Conservation (phyloP, 495 filamentous ascomycete species). For the Cenococcum geophilum region DNA sequence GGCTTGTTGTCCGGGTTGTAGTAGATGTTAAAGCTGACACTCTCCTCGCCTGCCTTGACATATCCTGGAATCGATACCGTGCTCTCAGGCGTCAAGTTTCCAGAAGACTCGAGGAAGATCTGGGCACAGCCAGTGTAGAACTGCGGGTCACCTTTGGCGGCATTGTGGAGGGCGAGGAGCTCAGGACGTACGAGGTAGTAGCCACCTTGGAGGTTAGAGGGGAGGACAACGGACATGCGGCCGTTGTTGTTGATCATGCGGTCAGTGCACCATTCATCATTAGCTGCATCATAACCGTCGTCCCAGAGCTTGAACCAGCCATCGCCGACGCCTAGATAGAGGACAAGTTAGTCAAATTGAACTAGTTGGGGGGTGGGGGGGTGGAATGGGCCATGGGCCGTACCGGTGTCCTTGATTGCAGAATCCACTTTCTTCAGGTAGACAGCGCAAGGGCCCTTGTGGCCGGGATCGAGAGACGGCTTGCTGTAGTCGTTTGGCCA, state of each 20-base stretch:
- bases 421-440: slow-evolving; percentile 57
- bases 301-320: slow-evolving; percentile 82
- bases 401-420: slow-evolving; percentile 31
- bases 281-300: slow-evolving; percentile 52
- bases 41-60: slow-evolving; percentile 46
- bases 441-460: slow-evolving; percentile 65
- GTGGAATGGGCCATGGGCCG: not conserved
- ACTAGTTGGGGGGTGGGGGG: not conserved
- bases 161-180: slow-evolving; percentile 61
- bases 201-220: slow-evolving; percentile 54
- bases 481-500: slow-evolving; percentile 52
- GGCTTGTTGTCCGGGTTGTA: slow-evolving; percentile 37
- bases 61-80: slow-evolving; percentile 62
- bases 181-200: slow-evolving; percentile 65
- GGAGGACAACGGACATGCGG: slow-evolving; percentile 54
- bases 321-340: slow-evolving; percentile 40
- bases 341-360: slow-evolving; percentile 37
- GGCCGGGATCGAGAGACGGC: slow-evolving; percentile 53
- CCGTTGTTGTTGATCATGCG: slow-evolving; percentile 59
- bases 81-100: slow-evolving; percentile 39
- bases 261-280: slow-evolving; percentile 60
- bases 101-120: slow-evolving; percentile 51
- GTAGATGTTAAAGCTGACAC: slow-evolving; percentile 60
- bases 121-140: slow-evolving; percentile 68
- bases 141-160: slow-evolving; percentile 53